phyloP scores from a whole-genome alignment of 2,329 filamentous ascomycete genomes.

The Cordyceps farinosa region DNA sequence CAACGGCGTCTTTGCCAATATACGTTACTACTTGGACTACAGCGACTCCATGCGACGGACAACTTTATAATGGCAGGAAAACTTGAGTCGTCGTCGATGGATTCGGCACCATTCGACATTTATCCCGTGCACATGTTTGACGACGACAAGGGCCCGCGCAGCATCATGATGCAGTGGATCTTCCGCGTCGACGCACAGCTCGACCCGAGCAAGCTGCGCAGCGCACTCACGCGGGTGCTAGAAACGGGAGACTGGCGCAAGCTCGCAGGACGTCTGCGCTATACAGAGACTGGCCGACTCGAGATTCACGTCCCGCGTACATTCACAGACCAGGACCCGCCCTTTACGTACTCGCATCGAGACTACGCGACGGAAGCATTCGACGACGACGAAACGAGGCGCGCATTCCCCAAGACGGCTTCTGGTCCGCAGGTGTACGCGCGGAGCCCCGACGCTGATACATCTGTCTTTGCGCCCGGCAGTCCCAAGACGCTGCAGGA shows the following conservation, averaged over 20 bases:
- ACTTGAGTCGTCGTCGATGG: not conserved
- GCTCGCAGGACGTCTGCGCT: slow-evolving; percentile 40
- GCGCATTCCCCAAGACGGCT: not conserved
- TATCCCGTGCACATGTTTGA: slow-evolving; percentile 34
- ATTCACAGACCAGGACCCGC: not conserved
- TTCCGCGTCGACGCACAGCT: slow-evolving; percentile 45
- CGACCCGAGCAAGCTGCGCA: slow-evolving; percentile 37
- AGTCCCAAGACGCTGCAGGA: not conserved
- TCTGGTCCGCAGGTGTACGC: not conserved
- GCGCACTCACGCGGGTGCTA: slow-evolving; percentile 36
- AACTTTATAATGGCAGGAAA: not conserved
- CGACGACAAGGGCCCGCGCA: slow-evolving; percentile 24
- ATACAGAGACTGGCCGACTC: not conserved
- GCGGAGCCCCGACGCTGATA: not conserved
- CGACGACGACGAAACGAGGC: not conserved
- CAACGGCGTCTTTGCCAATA: no score
- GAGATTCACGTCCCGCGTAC: slow-evolving; percentile 6
- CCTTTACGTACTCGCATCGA: not conserved
- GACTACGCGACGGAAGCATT: not conserved
- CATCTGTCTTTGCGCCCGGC: not conserved
- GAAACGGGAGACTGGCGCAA: slow-evolving; percentile 44
- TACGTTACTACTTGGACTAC: no score
- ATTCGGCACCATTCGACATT: slow-evolving; percentile 20
- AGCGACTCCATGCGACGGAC: no score
- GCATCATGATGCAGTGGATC: slow-evolving; percentile 31